Evolutionary conservation across 441 rosid species (phyloP), one percentile per base, ranked within the genome.

Genomic region (Adansonia madagascariensis): DNA sequence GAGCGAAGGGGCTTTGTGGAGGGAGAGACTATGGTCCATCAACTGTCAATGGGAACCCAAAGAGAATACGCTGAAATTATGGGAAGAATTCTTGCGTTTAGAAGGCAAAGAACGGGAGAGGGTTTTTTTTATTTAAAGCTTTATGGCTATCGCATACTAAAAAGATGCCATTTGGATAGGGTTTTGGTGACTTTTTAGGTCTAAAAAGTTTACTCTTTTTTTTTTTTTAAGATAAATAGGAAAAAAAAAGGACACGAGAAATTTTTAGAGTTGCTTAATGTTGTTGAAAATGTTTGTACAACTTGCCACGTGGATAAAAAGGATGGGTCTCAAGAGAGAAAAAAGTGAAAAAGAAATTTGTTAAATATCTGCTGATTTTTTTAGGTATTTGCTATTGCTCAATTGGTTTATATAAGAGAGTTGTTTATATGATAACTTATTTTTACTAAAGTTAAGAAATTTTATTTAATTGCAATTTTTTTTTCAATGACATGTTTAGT

Each of bases 1-100:
- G 55, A 84, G 80, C 8, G 56, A 83, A 7, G 82, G 71, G 49
- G 83, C 12, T 1, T 71, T 70, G 86, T 53, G 88, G 68, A 77
- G 52, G 41, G 88, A 81, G 78, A 88, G 84, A 76, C 85, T 46
- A 71, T 5, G 73, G 80, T 91, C 97, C 98, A 93, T 93, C 63
- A 80, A 78, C 80, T 8, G 72, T 62, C 18, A 20, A 73, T 15
- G 46, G 31, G 31, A 60, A 75, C 12, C 74, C 62, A 17, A 68
- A 78, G 18, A 71, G 27, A 11, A 39, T 17, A 11, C 1, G 18
- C 68, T 47, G 31, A 10, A 15, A 50, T 15, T 49, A 15, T 12
- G 24, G 44, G 31, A n/a, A 17, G 44, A 10, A 41, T 72, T 65
- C 10, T 17, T 17, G 4, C 18, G 8, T 10, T 9, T 44, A 12